Base-by-base conservation (phyloP, 2,329 filamentous ascomycete species). In the Lachnellula occidentalis region DNA sequence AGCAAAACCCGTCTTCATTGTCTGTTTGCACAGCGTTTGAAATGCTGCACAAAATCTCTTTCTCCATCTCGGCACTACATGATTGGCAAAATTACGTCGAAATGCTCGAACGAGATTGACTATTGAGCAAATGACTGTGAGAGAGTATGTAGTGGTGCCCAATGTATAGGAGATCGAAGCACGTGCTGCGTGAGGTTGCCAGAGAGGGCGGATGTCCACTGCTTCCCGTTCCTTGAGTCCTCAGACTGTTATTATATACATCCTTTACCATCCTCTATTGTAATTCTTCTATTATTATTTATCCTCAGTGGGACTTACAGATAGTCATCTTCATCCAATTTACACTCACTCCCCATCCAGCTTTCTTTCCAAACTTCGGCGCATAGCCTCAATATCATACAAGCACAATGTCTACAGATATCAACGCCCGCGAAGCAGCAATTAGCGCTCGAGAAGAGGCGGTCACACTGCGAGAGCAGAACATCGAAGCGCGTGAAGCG, bases 361-460 rank as follows among this genome's bases (percentile, higher is more conserved):
- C 27, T 41, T 37, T 5, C 48, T 8, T 37, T 47, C 15, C 37
- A 15, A 17, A 15, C 6, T 24, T 43, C 8, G 24, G 11, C 19
- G 9, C 19, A 43, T 24, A 17, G 15, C 15, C 12, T 11, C n/a
- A 8, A 43, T 11, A 43, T 12, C 11, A 43, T 11, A 39, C 41
- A 43, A 12, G 19, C 1, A 21, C 45, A 56, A 56, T 56, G 54
- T 52, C 54, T 21, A 12, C 41, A 43, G 54, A 56, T 8, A 21
- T 56, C 54, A 49, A 56, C 21, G 49, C 54, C 8, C 49, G 54
- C 19, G 54, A 56, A 49, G 45, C 49, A 34, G 49, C 54, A 8
- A 9, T 56, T 41, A 27, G 34, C 24, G 49, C 49, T 39, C 53
- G 53, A 21, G 53, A 55, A 21, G 53, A 51, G 21, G 43, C 53